Base-by-base conservation (phyloP, 164 flowering plant species). In the Amborella trichopoda region DNA sequence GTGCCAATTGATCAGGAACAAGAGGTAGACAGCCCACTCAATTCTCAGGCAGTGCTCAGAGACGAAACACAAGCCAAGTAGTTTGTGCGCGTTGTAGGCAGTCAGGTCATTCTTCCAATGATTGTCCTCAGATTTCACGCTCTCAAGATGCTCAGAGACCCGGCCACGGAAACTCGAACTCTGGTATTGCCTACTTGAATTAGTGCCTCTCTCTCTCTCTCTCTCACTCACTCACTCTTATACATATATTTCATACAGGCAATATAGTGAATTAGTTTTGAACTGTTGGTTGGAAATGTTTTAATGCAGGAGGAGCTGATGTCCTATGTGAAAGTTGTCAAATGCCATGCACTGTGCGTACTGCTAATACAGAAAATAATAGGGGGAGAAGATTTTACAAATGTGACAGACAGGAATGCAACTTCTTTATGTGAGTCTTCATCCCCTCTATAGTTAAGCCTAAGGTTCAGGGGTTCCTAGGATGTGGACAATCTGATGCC, bases 371-470 rank as follows among this genome's bases (percentile, higher is more conserved):
- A 23, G 75, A 67, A 18, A 77, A 55, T 60, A 88, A 93, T 62
- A 73, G 83, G 64, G 99, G 99, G 62, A 78, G 95, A 57, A 82
- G 74, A 63, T 93, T 88, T 63, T 93, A 72, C 70, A 67, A 74
- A 23, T 93, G 99, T 66, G 83, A 63, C 48, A 69, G 75, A 0
- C 73, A 72, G 46, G 82, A 69, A 6, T 93, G 99, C 82, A 79
- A 79, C 55, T 93, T 82, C 74, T 93, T 93, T 63, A 68, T 75
- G 99, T 90, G n/a, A n/a, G n/a, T n/a, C 71, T 17, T 90, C 64
- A 39, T 43, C n/a, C n/a, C n/a, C n/a, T n/a, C n/a, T n/a, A n/a
- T n/a, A n/a, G n/a, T n/a, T n/a, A n/a, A n/a, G n/a, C n/a, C n/a
- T n/a, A n/a, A n/a, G n/a, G n/a, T n/a, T n/a, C n/a, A n/a, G n/a